These are phyloP conservation scores for Colletotrichum tabaci DNA, from an alignment of 2,329 filamentous ascomycete genomes.

Conservation along the genomic window DNA sequence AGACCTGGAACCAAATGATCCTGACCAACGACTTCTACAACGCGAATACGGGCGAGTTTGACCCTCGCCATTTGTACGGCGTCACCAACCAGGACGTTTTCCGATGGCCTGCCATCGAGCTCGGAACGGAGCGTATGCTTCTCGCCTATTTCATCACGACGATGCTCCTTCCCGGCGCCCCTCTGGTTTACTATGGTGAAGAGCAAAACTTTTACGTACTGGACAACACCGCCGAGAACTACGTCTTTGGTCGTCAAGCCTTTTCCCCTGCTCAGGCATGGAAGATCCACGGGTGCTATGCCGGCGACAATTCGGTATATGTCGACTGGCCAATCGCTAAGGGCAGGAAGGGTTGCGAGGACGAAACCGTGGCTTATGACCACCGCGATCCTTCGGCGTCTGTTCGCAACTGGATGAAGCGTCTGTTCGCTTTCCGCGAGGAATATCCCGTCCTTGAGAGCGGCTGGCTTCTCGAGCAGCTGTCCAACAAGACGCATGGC, in stretches of 20 bases:
- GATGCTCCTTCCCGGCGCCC: constrained; percentile 72
- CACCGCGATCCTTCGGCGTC: constrained; percentile 75
- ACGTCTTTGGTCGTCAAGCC: constrained; percentile 75
- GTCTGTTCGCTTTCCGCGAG: constrained; percentile 72
- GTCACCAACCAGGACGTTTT: constrained; percentile 78
- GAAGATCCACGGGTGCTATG: constrained; percentile 76
- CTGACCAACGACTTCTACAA: constrained; percentile 73
- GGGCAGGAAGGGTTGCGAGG: constrained; percentile 68
- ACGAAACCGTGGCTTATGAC: constrained; percentile 70
- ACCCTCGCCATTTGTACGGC: constrained; percentile 76
- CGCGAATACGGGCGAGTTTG: constrained; percentile 71
- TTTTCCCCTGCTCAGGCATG: constrained; percentile 75
- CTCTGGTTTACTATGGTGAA: constrained; percentile 74
- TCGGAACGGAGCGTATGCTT: constrained; percentile 71
- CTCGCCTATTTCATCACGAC: constrained; percentile 72
- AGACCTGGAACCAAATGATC: constrained; percentile 70
- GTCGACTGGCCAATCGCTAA: constrained; percentile 70
- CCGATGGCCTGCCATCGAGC: constrained; percentile 72
- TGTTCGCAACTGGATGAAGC: constrained; percentile 72
- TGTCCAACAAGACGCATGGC: constrained; percentile 70
- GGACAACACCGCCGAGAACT: constrained; percentile 75
- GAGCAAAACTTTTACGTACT: constrained; percentile 76
- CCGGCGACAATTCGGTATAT: constrained; percentile 69
- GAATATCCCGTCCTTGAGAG: constrained; percentile 72
- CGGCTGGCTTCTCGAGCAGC: constrained; percentile 67